Conservation (phyloP, 169 alveolate species). For the Haemoproteus tartakovskyi region DNA sequence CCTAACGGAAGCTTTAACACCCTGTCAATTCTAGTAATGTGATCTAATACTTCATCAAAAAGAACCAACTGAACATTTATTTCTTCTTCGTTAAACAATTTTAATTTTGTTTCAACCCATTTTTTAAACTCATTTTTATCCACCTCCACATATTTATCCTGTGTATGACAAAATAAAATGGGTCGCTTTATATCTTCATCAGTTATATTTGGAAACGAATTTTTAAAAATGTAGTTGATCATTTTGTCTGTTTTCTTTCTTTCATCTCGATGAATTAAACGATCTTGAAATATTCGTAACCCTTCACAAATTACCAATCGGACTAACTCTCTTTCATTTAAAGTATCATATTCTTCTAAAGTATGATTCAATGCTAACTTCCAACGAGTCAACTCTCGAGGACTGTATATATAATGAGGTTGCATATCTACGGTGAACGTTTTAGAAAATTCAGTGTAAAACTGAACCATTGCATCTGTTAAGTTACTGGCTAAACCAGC, state of each 20-base stretch:
- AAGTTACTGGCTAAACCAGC: slow-evolving; percentile 84
- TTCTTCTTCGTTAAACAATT: slow-evolving; percentile 93
- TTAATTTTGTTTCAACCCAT: slow-evolving; percentile 78
- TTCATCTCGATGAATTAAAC: slow-evolving; percentile 91
- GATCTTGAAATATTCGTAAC: slow-evolving; percentile 93
- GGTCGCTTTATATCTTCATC: slow-evolving; percentile 83
- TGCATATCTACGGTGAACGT: slow-evolving; percentile 94
- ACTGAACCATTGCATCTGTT: slow-evolving; percentile 97
- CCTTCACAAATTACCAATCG: slow-evolving; percentile 95
- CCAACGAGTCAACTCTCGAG: slow-evolving; percentile 98
- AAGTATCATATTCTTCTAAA: slow-evolving; percentile 65
- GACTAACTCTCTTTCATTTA: slow-evolving; percentile 76
- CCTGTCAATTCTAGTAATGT: slow-evolving; percentile 95
- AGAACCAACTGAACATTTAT: slow-evolving; percentile 92
- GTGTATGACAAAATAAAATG: slow-evolving; percentile 79
- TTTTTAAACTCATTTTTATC: slow-evolving; percentile 86
- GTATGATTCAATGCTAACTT: slow-evolving; percentile 89
- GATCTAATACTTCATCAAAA: slow-evolving; percentile 94
- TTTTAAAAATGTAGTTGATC: slow-evolving; percentile 85
- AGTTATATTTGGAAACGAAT: slow-evolving; percentile 58
- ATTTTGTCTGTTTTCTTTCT: slow-evolving; percentile 91
- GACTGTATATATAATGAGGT: slow-evolving; percentile 97
- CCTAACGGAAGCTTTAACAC: slow-evolving; percentile 97
- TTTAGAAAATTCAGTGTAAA: slow-evolving; percentile 88
- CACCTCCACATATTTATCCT: slow-evolving; percentile 76